phyloP scores from a whole-genome alignment of 371 early-diverging fungal species.

The Hamiltosporidium magnivora region DNA sequence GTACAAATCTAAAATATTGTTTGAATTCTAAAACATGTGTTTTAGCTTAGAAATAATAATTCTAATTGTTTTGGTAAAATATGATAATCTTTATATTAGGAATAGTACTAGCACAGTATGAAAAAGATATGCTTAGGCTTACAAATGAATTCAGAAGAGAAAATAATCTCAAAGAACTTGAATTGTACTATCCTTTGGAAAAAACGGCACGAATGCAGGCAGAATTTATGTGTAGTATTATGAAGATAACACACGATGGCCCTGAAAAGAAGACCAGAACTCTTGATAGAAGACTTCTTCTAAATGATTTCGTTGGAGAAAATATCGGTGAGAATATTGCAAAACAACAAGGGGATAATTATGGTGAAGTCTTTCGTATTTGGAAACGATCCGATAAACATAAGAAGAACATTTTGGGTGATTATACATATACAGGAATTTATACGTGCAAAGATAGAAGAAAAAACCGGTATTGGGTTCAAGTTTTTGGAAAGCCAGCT shows the following conservation, averaged over 20 bases:
- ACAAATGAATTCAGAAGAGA: slow-evolving; percentile 46
- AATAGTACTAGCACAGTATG: no score
- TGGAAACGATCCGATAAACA: slow-evolving; percentile 50
- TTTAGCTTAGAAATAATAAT: no score
- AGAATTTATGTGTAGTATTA: slow-evolving; percentile 32
- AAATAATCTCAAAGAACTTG: slow-evolving; percentile 24
- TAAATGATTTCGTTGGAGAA: slow-evolving; percentile 31
- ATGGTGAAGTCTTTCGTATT: slow-evolving; percentile 34
- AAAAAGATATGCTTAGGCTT: no score
- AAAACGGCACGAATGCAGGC: slow-evolving; percentile 40
- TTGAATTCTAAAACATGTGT: no score
- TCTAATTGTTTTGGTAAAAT: no score
- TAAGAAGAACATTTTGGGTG: slow-evolving; percentile 52
- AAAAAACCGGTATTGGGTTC: slow-evolving; percentile 46
- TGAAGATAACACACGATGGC: slow-evolving; percentile 32
- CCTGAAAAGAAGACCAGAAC: background rate
- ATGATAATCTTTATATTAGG: no score
- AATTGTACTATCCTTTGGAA: slow-evolving; percentile 7
- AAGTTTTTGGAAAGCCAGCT: slow-evolving; percentile 47
- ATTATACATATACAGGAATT: slow-evolving; percentile 46
- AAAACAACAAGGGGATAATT: slow-evolving; percentile 39
- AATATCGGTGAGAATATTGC: slow-evolving; percentile 55
- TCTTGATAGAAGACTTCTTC: slow-evolving; percentile 19
- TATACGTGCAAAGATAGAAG: slow-evolving; percentile 40
- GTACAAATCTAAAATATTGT: no score